Base-by-base conservation (phyloP, 1,284 basidiomycete species). In the Ceratorhiza oryzae-sativae region DNA sequence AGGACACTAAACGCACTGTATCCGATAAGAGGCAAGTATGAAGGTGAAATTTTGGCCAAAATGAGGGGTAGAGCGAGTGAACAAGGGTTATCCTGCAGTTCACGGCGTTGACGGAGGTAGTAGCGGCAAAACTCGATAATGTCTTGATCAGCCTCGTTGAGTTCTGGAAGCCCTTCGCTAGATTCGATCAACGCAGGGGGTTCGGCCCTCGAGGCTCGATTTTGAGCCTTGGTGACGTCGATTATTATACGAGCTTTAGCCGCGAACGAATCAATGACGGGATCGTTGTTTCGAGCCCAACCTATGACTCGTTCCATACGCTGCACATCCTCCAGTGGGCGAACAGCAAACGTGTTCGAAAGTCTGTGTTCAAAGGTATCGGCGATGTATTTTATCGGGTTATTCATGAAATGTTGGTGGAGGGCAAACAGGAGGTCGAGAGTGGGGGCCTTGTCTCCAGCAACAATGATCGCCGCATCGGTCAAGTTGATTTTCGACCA, bases 351-450 rank as follows among this genome's bases (percentile, higher is more conserved):
- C 0, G 77, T 81, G 61, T 89, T 87, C 2, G 82, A 83, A 13
- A 81, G 76, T 49, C 87, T 82, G 79, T 93, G 92, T 42, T 83
- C 80, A 36, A 81, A 79, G 25, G 82, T 79, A 63, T 88, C 84
- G 0, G 89, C 87, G 23, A 91, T 78, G 76, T 93, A 98, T 58
- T 89, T 81, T 20, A 85, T 77, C 0, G 88, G 79, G 13, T 86
- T 81, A 9, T 82, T 79, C 87, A 97, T 91, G 74, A 98, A 81
- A 73, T 89, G 85, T 71, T 85, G 85, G 80, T 97, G 94, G 0
- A 90, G 84, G 0, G 91, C 93, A 73, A 92, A 86, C 9, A 85
- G 79, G 62, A 84, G 76, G 56, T 82, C 76, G 18, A 80, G 78
- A 48, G 8, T 55, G 3, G 82, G 78, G 15, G 79, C 77, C 12